A percentile compares a stretch with the other conserved stretches of the same genome.
These are phyloP conservation scores for Phaseolus lunatus DNA, from an alignment of 306 rosid genomes.

Conservation along the genomic window DNA sequence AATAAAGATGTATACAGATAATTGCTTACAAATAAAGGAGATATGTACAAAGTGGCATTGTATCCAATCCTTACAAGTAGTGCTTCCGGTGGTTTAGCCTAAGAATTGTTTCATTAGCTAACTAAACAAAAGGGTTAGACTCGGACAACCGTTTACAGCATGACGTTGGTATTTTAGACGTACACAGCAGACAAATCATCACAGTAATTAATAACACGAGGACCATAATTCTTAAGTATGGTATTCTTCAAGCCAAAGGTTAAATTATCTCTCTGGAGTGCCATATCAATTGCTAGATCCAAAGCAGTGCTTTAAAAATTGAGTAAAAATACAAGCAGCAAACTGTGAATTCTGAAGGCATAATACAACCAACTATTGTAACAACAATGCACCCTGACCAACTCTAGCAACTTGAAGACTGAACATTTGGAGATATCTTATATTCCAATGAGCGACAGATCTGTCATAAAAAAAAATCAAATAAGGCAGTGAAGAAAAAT, in stretches of 20 bases:
- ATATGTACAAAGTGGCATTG: conserved; percentile 46
- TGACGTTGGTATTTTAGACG: conserved; percentile 1
- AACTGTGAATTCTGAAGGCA: conserved; percentile 29
- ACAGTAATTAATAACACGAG: conserved; percentile 17
- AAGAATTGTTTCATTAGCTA: conserved; percentile 3
- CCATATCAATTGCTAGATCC: conserved; percentile 40
- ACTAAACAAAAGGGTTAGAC: neutral
- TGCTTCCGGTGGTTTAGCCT: conserved; percentile 35
- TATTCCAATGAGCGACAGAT: conserved; percentile 31
- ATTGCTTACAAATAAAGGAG: conserved; percentile 34
- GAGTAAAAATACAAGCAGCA: conserved; percentile 18
- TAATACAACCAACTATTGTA: conserved; percentile 32
- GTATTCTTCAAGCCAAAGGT: neutral
- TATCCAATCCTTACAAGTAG: conserved; percentile 28
- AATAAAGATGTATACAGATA: conserved; percentile 7
- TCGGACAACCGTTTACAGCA: conserved; percentile 35
- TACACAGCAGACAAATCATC: conserved; percentile 14
- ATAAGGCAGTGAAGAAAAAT: conserved; percentile 34
- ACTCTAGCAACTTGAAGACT: conserved; percentile 46
- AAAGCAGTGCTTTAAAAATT: conserved; percentile 30
- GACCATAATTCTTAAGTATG: conserved; percentile 41
- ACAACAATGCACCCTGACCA: conserved; percentile 43
- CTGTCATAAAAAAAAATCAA: conserved; percentile 38
- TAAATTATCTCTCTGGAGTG: conserved; percentile 14
- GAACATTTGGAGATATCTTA: conserved; percentile 37